A percentile compares a stretch with the other conserved stretches of the same genome.
These are phyloP conservation scores for Paecilomyces sp. DNA, from an alignment of 2,329 filamentous ascomycete species.

Conservation along the genomic window DNA sequence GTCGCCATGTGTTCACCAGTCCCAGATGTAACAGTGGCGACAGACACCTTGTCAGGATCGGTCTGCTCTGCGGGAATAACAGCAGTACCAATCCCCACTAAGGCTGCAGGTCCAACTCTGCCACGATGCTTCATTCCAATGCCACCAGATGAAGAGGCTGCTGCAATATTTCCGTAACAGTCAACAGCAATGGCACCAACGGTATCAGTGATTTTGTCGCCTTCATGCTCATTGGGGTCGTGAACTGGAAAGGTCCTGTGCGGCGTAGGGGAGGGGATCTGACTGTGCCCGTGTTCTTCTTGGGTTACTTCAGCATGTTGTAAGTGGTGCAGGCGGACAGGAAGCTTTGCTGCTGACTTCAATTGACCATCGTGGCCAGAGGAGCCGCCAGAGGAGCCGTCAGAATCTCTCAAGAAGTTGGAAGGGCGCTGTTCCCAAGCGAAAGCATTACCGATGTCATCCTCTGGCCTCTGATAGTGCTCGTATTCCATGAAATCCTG, in stretches of 20 bases:
- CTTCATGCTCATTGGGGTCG: constrained; percentile 9
- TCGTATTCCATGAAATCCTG: neutral
- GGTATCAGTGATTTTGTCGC: constrained; percentile 77
- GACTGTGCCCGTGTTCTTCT: neutral
- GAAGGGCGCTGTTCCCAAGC: neutral
- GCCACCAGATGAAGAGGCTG: constrained; percentile 90
- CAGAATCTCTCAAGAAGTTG: neutral
- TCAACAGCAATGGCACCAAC: constrained; percentile 95
- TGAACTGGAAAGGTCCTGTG: neutral
- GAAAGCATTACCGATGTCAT: constrained; percentile 2
- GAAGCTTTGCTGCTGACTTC: neutral
- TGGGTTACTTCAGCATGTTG: neutral
- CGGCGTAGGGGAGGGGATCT: constrained; percentile 1
- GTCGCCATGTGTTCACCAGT: constrained; percentile 98
- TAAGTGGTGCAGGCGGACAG: neutral
- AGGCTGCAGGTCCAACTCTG: constrained; percentile 81
- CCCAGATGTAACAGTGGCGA: constrained; percentile 84
- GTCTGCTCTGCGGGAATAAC: constrained; percentile 70
- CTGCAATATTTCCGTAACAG: constrained; percentile 76
- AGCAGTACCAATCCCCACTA: constrained; percentile 85
- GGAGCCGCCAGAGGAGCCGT: neutral
- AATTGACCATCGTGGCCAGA: neutral
- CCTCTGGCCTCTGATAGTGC: neutral
- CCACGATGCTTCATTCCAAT: constrained; percentile 98
- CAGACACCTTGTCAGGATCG: constrained; percentile 61